Evolutionary conservation across 495 filamentous ascomycete species (phyloP), one percentile per base, ranked within the genome.

Genomic region (Annulohypoxylon maeteangense): DNA sequence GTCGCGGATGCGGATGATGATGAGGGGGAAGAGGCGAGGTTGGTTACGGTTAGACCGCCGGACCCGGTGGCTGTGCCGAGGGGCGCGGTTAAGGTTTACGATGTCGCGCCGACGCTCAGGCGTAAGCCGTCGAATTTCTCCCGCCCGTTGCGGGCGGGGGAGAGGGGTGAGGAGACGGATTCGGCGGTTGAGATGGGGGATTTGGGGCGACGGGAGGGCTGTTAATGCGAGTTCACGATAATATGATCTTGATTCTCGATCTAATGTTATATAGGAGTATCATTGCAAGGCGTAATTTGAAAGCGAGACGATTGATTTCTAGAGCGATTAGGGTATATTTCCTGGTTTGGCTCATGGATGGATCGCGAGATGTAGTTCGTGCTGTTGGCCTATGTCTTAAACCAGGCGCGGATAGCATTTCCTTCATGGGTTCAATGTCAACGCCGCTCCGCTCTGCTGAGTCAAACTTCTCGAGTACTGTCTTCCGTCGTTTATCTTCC

Each of bases 101-200:
- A 55, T n/a, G 18, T 42, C 8, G 27, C 20, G 23, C 60, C 65
- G 11, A 29, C 54, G 12, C 27, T 68, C 7, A 23, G 51, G 22
- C 65, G 65, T 25, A 65, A 58, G n/a, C 48, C 16, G 32, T 73
- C 70, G 7, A 73, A 73, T 16, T 73, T 73, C 40, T 73, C 70
- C 12, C 61, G 65, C 7, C 70, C 65, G n/a, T 7, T 73, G 11
- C 70, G n/a, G n/a, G n/a, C n/a, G n/a, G n/a, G n/a, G n/a, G n/a
- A n/a, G n/a, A 55, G 32, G 20, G 65, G 50, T 0, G 65, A 65
- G 8, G 56, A 68, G 12, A 32, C 42, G 34, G 70, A 73, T 14
- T 73, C 70, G 0, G 70, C 60, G 14, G 44, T 73, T 20, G 70
- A 18, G 16, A 68, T 73, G 70, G 47, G 22, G 23, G 34, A 12